Conservation (phyloP, 2,329 filamentous ascomycete species). For the Verticillium klebahnii region DNA sequence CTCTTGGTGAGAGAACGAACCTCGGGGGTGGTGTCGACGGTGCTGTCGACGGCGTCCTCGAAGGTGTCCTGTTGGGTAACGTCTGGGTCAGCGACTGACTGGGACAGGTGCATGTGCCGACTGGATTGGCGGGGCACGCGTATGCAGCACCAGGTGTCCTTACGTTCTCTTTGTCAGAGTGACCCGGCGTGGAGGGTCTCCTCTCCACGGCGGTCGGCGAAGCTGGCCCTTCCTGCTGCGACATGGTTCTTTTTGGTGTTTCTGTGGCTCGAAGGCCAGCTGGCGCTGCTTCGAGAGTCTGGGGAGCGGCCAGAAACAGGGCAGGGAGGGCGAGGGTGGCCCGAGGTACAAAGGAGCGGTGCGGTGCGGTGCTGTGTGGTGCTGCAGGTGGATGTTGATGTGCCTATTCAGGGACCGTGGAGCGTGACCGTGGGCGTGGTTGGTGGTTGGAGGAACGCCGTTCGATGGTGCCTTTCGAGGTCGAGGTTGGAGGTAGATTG, state of each 20-base stretch:
- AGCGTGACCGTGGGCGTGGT: background rate
- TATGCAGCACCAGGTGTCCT: constrained; percentile 4
- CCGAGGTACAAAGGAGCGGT: background rate
- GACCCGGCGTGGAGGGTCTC: constrained; percentile 8
- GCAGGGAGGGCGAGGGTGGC: background rate
- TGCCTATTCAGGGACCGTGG: background rate
- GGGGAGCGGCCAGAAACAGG: background rate
- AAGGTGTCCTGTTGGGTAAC: constrained; percentile 60
- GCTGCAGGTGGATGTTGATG: background rate
- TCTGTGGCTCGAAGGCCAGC: background rate
- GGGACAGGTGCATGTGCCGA: background rate
- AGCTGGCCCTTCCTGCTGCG: constrained; percentile 24
- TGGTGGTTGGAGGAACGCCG: background rate
- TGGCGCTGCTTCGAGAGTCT: background rate
- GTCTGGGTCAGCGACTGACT: constrained; percentile 1
- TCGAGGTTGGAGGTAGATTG: background rate
- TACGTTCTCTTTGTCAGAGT: constrained; percentile 15
- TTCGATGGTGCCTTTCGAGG: background rate
- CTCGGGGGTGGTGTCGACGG: constrained; percentile 54
- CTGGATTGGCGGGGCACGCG: background rate
- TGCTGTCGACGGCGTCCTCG: constrained; percentile 61
- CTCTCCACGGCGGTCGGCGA: constrained; percentile 15
- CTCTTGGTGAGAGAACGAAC: constrained; percentile 60
- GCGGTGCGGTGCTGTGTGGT: no score
- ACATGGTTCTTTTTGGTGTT: constrained; percentile 19